phyloP scores from a whole-genome alignment of 2,329 filamentous ascomycete genomes.

The Chaetomium sp. region DNA sequence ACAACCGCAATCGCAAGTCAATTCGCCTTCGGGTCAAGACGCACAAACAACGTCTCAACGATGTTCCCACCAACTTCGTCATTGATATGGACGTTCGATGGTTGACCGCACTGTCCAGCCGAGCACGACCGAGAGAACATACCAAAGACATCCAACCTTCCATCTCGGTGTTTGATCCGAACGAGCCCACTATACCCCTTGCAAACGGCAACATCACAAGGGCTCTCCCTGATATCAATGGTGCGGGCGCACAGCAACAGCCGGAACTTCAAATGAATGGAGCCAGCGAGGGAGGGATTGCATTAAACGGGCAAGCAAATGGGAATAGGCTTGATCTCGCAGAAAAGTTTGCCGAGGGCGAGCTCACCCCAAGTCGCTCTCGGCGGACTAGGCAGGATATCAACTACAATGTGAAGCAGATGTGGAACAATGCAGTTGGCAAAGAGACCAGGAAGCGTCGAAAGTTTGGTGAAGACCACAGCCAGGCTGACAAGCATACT shows the following conservation, averaged over 20 bases:
- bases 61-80: slow-evolving; percentile 37
- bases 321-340: slow-evolving; percentile 28
- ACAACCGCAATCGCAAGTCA: slow-evolving; percentile 29
- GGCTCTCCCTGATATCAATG: slow-evolving; percentile 15
- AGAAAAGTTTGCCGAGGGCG: slow-evolving; percentile 41
- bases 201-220: slow-evolving; percentile 30
- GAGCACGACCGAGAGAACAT: slow-evolving; percentile 28
- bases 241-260: slow-evolving; percentile 10
- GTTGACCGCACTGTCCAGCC: slow-evolving; percentile 36
- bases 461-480: slow-evolving; percentile 20
- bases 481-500: slow-evolving; percentile 32
- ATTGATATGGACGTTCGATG: slow-evolving; percentile 45
- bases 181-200: slow-evolving; percentile 26
- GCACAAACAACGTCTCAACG: slow-evolving; percentile 28
- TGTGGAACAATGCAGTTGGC: slow-evolving; percentile 52
- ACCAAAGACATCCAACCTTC: slow-evolving; percentile 38
- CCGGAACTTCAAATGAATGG: slow-evolving; percentile 10
- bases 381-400: slow-evolving; percentile 42
- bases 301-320: slow-evolving; percentile 17
- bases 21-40: slow-evolving; percentile 31
- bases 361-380: slow-evolving; percentile 46
- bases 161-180: slow-evolving; percentile 37
- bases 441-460: slow-evolving; percentile 42
- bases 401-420: slow-evolving; percentile 54
- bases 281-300: slow-evolving; percentile 7